Conservation (phyloP, 2,329 filamentous ascomycete species). For the Elsinoe batatas region DNA sequence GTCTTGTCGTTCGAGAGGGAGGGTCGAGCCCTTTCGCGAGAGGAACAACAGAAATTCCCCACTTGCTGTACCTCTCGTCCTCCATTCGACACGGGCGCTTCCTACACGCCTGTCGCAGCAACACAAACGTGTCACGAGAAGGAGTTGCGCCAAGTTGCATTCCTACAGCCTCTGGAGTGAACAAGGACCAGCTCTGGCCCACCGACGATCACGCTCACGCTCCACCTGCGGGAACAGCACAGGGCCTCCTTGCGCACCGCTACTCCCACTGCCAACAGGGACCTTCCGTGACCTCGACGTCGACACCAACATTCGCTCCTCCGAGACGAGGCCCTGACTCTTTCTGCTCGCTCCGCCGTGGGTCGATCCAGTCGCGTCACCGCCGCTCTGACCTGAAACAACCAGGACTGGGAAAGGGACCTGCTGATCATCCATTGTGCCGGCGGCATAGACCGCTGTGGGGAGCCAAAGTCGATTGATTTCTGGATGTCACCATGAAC, state of each 20-base stretch:
- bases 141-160: conserved; percentile 2
- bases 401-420: conserved; percentile 2
- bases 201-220: conserved; percentile 10
- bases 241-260: conserved; percentile 11
- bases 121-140: conserved; percentile 1
- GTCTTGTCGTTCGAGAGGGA: conserved; percentile 1
- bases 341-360: background rate
- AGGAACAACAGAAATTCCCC: background rate
- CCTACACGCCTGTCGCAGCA: background rate
- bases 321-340: background rate
- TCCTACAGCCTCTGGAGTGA: background rate
- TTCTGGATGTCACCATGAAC: conserved; percentile 34
- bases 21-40: background rate
- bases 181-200: conserved; percentile 9
- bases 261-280: conserved; percentile 3
- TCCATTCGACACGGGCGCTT: conserved; percentile 1
- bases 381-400: conserved; percentile 8
- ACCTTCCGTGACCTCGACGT: background rate
- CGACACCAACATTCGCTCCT: background rate
- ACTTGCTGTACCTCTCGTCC: background rate
- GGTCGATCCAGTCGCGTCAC: conserved; percentile 4
- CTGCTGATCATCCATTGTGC: conserved; percentile 10
- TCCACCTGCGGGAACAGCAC: conserved; percentile 8
- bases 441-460: conserved; percentile 12
- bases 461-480: background rate